Evolutionary conservation across 352 stramenopile species (phyloP).

Genomic region (Phytophthora cryptogea): DNA sequence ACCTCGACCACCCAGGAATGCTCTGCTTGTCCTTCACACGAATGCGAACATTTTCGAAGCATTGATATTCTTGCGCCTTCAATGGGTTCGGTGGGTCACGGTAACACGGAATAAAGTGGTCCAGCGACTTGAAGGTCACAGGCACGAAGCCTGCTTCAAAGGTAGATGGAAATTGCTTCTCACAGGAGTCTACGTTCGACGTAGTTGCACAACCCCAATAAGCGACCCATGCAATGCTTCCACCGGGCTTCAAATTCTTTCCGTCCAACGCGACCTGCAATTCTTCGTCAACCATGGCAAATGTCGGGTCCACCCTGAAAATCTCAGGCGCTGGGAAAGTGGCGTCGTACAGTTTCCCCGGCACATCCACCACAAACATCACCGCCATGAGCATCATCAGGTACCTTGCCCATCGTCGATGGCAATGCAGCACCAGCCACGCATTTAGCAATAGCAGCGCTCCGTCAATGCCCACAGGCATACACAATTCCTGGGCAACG

Average conservation of each 20-base stretch:
- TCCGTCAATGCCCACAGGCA: slow-evolving; percentile 53
- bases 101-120: slow-evolving; percentile 90
- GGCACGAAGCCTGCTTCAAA: slow-evolving; percentile 71
- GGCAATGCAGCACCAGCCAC: slow-evolving; percentile 56
- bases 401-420: slow-evolving; percentile 60
- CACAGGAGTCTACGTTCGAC: slow-evolving; percentile 56
- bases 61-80: slow-evolving; percentile 71
- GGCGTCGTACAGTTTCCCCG: slow-evolving; percentile 48
- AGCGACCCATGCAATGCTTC: slow-evolving; percentile 74
- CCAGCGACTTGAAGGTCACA: slow-evolving; percentile 71
- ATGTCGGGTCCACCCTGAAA: slow-evolving; percentile 60
- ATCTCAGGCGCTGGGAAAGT: slow-evolving; percentile 69
- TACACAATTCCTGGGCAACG: slow-evolving; percentile 63
- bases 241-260: slow-evolving; percentile 76
- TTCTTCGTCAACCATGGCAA: slow-evolving; percentile 77
- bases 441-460: slow-evolving; percentile 44
- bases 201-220: slow-evolving; percentile 82
- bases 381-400: slow-evolving; percentile 47
- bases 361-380: slow-evolving; percentile 53
- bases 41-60: slow-evolving; percentile 70
- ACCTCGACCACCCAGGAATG: slow-evolving; percentile 78
- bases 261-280: slow-evolving; percentile 66
- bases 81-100: slow-evolving; percentile 75
- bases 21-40: slow-evolving; percentile 80
- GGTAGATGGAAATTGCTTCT: slow-evolving; percentile 69